Evolutionary conservation across 2,329 filamentous ascomycete genomes (phyloP), one percentile per base, ranked within the genome.

Genomic region (Aspergillus quadricinctus): DNA sequence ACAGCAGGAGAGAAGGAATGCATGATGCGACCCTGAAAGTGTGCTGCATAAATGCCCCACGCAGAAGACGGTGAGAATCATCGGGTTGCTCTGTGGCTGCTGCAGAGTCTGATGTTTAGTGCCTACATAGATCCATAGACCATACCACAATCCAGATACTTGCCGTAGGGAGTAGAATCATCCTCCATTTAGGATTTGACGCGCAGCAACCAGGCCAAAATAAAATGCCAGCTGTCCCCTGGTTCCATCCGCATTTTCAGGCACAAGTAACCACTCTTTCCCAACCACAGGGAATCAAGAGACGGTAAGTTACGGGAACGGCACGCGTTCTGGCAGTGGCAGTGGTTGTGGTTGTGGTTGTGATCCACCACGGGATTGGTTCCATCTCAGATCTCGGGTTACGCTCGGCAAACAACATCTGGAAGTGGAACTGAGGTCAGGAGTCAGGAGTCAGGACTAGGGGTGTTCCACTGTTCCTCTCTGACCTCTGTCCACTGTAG

Each of bases 31-130:
- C 57, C 49, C 52, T 48, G 55, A 53, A 51, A 50, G 41, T 27
- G 27, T 46, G 43, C 50, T 55, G 48, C 50, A 48, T 31, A 23
- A 35, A 29, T 48, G 57, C 60, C 55, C 60, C 60, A 58, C 55
- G 31, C 48, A 58, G 50, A 57, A 61, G 57, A 62, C 60, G 57
- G 59, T 61, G 61, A 62, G 59, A 53, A 57, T 52, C 49, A 35
- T 41, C 45, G 17, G 48, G 49, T 54, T 45, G 50, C 40, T 54
- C 25, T 48, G 46, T 50, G 21, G 41, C 41, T 45, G n/a, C 41
- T 23, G 41, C 41, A 45, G 21, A 11, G 41, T 23, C 31, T 37
- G 14, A n/a, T 35, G 31, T 35, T 17, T 11, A 35, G 31, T 17
- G 2, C 31, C 31, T 43, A 21, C n/a, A 43, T 14, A 21, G 19